Percentiles rank a stretch among this genome's conserved stretches.
phyloP scores from a whole-genome alignment of 169 alveolate species.

The Eimeria nieschulzi region DNA sequence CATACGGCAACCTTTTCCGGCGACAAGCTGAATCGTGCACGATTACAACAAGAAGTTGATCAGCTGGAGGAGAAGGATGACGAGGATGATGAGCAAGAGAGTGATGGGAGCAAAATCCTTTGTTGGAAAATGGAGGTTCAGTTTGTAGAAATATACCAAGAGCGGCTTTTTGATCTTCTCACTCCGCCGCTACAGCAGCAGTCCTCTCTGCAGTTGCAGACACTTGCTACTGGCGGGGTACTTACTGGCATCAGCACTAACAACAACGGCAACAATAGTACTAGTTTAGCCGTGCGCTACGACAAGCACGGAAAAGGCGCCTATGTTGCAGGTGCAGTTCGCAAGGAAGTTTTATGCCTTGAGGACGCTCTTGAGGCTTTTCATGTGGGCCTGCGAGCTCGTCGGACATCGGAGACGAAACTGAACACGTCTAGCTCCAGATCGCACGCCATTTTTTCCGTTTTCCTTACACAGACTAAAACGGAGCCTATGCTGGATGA shows the following conservation, averaged over 20 bases:
- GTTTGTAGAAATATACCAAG: slow-evolving; percentile 55
- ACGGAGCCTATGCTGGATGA: background rate
- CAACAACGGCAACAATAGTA: background rate
- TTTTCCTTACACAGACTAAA: slow-evolving; percentile 29
- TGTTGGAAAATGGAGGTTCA: slow-evolving; percentile 54
- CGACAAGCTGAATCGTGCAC: background rate
- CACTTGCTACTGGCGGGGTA: background rate
- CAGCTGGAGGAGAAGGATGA: slow-evolving; percentile 4
- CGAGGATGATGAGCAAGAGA: background rate
- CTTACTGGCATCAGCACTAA: background rate
- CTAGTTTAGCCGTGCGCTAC: slow-evolving; percentile 13
- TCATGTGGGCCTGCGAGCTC: slow-evolving; percentile 25
- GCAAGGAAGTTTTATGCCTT: background rate
- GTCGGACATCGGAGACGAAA: slow-evolving; percentile 41
- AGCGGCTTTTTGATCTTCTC: slow-evolving; percentile 46
- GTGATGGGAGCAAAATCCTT: background rate
- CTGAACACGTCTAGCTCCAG: slow-evolving; percentile 45
- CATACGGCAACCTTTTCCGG: background rate
- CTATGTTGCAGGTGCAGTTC: slow-evolving; percentile 41
- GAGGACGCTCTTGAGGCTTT: slow-evolving; percentile 10
- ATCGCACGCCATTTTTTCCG: slow-evolving; percentile 51
- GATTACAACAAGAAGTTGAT: background rate
- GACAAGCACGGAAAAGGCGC: slow-evolving; percentile 3
- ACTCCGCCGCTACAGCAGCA: background rate
- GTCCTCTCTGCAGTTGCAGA: background rate